Percentiles rank a stretch among this genome's conserved stretches.
Evolutionary conservation across 2,329 filamentous ascomycete species (phyloP).

Genomic region (Coleophoma eucalyptorum): DNA sequence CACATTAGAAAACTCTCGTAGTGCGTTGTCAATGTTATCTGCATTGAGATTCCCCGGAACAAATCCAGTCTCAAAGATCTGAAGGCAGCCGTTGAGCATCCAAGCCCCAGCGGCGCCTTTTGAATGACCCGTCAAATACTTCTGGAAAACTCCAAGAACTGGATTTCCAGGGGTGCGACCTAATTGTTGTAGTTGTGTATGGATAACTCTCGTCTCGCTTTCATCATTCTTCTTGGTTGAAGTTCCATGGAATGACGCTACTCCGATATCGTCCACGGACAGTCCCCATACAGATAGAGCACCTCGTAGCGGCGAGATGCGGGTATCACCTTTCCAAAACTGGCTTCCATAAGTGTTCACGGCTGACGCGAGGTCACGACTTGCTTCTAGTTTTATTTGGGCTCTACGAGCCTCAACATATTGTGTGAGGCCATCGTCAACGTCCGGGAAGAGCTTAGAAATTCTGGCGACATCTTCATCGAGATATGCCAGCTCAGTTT

Average conservation of each 20-base stretch:
- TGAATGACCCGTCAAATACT: constrained; percentile 85
- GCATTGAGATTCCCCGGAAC: constrained; percentile 96
- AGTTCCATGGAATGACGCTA: constrained; percentile 98
- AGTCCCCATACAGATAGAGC: constrained; percentile 94
- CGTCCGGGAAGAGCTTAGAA: background rate
- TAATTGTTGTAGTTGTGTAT: constrained; percentile 88
- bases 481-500: constrained; percentile 33
- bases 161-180: constrained; percentile 93
- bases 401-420: background rate
- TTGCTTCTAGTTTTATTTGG: background rate
- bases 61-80: constrained; percentile 85
- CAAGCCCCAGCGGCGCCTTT: constrained; percentile 97
- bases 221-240: constrained; percentile 97
- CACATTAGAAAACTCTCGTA: constrained; percentile 95
- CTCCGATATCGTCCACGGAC: constrained; percentile 86
- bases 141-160: constrained; percentile 93
- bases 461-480: background rate
- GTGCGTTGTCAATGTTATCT: constrained; percentile 84
- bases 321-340: constrained; percentile 92
- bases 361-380: background rate
- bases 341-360: constrained; percentile 64
- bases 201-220: constrained; percentile 95
- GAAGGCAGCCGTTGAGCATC: constrained; percentile 98
- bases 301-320: constrained; percentile 88
- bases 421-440: background rate